These are phyloP conservation scores for Alloteropsis angusta DNA, from an alignment of 202 grass and related monocot species.

Conservation along the genomic window DNA sequence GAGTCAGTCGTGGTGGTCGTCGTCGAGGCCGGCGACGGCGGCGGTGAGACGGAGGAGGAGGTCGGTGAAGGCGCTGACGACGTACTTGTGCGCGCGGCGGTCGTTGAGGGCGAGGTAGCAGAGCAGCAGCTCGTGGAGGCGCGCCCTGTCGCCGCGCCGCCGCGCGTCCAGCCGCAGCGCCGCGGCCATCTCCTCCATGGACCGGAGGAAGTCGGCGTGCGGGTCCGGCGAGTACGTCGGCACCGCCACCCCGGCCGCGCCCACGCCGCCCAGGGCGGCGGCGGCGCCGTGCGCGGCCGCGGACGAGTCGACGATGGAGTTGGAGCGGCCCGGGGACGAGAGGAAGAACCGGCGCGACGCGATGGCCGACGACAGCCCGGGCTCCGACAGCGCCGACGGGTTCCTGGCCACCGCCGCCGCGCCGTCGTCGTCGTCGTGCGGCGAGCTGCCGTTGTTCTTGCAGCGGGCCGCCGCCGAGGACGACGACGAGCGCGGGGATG, in stretches of 20 bases:
- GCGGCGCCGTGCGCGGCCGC: conserved; percentile 27
- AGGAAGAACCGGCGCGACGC: conserved; percentile 87
- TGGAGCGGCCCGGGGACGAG: conserved; percentile 64
- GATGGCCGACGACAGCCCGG: conserved; percentile 73
- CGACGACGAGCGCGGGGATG: conserved; percentile 44
- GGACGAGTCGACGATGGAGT: conserved; percentile 79
- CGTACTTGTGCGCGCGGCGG: conserved; percentile 68
- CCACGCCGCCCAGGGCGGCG: conserved; percentile 3
- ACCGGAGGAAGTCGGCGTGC: conserved; percentile 68
- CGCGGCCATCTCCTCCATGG: conserved; percentile 92
- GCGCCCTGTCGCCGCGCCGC: conserved; percentile 41
- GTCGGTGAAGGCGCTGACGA: conserved; percentile 88
- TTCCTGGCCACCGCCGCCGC: conserved; percentile 7
- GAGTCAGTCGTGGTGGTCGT: not conserved
- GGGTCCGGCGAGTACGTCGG: conserved; percentile 92
- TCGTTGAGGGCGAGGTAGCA: conserved; percentile 96
- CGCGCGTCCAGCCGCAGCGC: conserved; percentile 65
- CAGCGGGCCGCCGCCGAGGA: conserved; percentile 38
- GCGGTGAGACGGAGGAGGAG: conserved; percentile 68
- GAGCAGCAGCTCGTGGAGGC: conserved; percentile 87
- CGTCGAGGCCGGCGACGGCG: not conserved
- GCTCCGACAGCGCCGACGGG: conserved; percentile 28
- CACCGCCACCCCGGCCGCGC: conserved; percentile 58
- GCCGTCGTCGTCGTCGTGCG: not conserved
- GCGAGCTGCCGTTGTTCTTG: conserved; percentile 34